phyloP scores from a whole-genome alignment of 768 basidiomycete species.

The Leccinum aurantiacum region DNA sequence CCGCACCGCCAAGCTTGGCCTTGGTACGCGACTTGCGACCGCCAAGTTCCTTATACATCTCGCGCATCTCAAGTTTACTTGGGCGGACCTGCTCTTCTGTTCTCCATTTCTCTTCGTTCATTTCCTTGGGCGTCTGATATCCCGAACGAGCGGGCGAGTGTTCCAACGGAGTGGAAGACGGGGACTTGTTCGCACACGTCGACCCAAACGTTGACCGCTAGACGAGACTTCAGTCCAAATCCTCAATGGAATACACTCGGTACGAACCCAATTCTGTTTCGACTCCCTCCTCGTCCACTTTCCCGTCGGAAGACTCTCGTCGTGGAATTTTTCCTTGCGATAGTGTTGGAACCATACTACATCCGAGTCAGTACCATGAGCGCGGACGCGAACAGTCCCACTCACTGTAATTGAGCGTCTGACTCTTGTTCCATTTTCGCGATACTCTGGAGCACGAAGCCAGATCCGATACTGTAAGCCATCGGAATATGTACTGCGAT shows the following conservation, averaged over 20 bases:
- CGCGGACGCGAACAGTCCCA: not conserved
- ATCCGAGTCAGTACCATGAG: slow-evolving; percentile 5
- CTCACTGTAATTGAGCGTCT: slow-evolving; percentile 88
- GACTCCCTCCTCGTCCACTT: slow-evolving; percentile 94
- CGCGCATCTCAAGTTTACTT: slow-evolving; percentile 83
- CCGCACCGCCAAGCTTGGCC: slow-evolving; percentile 65
- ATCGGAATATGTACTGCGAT: slow-evolving; percentile 73
- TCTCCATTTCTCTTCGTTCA: slow-evolving; percentile 72
- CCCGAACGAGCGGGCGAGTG: slow-evolving; percentile 54
- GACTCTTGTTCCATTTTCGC: slow-evolving; percentile 85
- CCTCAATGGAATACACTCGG: slow-evolving; percentile 7
- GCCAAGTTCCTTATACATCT: slow-evolving; percentile 87
- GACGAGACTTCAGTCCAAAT: not conserved
- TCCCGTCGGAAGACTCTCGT: slow-evolving; percentile 70
- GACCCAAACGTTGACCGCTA: slow-evolving; percentile 54
- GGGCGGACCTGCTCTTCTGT: slow-evolving; percentile 57
- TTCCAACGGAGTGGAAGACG: slow-evolving; percentile 46
- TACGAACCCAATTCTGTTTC: slow-evolving; percentile 83
- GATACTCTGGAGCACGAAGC: slow-evolving; percentile 79
- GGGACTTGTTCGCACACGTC: slow-evolving; percentile 39
- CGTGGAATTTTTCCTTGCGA: slow-evolving; percentile 83
- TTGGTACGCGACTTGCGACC: slow-evolving; percentile 80
- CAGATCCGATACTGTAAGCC: slow-evolving; percentile 61
- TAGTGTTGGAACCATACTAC: slow-evolving; percentile 95
- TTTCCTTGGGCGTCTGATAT: slow-evolving; percentile 75